Evolutionary conservation across 1,284 basidiomycete species (phyloP).

Genomic region (Puccinia polysora): DNA sequence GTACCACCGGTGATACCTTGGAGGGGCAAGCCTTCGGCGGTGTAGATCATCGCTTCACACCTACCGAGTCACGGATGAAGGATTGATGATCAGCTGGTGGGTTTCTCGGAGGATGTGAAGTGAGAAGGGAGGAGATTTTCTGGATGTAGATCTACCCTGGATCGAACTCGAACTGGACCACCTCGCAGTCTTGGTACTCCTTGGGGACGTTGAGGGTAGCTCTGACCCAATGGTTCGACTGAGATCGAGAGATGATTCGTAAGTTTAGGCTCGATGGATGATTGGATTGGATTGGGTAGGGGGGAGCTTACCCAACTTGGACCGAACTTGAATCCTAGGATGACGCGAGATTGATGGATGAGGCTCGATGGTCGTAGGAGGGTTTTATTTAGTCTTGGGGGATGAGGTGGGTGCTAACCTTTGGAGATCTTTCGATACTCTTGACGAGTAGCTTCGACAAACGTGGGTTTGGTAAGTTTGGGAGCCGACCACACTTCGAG

Average conservation of each 20-base stretch:
- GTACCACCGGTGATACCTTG: conserved; percentile 85
- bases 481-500: conserved; percentile 86
- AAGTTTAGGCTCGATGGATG: background rate
- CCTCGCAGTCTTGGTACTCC: conserved; percentile 74
- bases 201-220: conserved; percentile 71
- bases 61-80: conserved; percentile 35
- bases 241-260: background rate
- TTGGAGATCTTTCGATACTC: conserved; percentile 70
- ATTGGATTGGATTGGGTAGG: background rate
- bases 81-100: background rate
- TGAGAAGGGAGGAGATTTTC: background rate
- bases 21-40: conserved; percentile 69
- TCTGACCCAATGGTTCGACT: conserved; percentile 82
- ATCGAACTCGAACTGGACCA: conserved; percentile 90
- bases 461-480: conserved; percentile 70
- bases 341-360: conserved; percentile 45
- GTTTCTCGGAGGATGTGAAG: background rate
- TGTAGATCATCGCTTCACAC: conserved; percentile 75
- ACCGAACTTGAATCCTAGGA: background rate
- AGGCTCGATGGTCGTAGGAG: conserved; percentile 49
- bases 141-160: conserved; percentile 66
- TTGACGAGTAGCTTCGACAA: conserved; percentile 75
- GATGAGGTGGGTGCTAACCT: conserved; percentile 1
- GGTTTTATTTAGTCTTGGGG: conserved; percentile 52
- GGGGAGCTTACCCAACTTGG: conserved; percentile 21